Percentiles rank a stretch among this genome's conserved stretches.
Conservation (phyloP, 805 yeast species). For the Phaffomyces thermotolerans region DNA sequence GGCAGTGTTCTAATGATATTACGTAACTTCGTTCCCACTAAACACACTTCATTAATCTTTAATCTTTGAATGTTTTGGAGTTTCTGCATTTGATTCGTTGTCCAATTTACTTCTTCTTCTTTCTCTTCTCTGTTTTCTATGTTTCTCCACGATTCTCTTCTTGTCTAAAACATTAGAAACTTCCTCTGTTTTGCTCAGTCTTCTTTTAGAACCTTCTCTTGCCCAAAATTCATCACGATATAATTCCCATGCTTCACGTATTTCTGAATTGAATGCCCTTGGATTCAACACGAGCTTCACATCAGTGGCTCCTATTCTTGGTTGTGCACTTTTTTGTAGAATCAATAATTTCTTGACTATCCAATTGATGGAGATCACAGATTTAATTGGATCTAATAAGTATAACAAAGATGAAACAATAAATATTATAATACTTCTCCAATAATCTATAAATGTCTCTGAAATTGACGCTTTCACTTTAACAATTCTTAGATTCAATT, state of each 20-base stretch:
- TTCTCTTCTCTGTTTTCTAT: conserved; percentile 34
- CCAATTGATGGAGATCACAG: conserved; percentile 7
- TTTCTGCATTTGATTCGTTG: conserved; percentile 1
- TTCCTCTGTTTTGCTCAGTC: conserved; percentile 21
- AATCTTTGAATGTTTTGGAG: neutral
- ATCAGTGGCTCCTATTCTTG: conserved; percentile 67
- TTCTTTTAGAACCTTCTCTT: conserved; percentile 64
- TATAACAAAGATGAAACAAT: conserved; percentile 15
- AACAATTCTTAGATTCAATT: conserved; percentile 71
- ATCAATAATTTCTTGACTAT: conserved; percentile 7
- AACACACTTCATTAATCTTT: neutral
- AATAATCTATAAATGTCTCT: conserved; percentile 30
- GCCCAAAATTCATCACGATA: conserved; percentile 93
- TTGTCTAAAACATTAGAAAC: conserved; percentile 17
- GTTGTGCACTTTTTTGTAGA: conserved; percentile 38
- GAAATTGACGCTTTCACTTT: conserved; percentile 40
- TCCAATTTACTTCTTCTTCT: conserved; percentile 26
- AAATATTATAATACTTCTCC: conserved; percentile 24
- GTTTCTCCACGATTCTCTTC: conserved; percentile 28
- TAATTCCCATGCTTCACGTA: conserved; percentile 91
- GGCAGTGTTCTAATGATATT: too few relatives aligned
- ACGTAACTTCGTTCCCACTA: too few relatives aligned
- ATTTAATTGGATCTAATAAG: conserved; percentile 11
- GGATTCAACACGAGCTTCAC: conserved; percentile 79
- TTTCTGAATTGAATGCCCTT: conserved; percentile 71